A percentile compares a stretch with the other conserved stretches of the same genome.
These are phyloP conservation scores for Euphorbia schlechtendalii DNA, from an alignment of 441 rosid genomes.

Conservation along the genomic window DNA sequence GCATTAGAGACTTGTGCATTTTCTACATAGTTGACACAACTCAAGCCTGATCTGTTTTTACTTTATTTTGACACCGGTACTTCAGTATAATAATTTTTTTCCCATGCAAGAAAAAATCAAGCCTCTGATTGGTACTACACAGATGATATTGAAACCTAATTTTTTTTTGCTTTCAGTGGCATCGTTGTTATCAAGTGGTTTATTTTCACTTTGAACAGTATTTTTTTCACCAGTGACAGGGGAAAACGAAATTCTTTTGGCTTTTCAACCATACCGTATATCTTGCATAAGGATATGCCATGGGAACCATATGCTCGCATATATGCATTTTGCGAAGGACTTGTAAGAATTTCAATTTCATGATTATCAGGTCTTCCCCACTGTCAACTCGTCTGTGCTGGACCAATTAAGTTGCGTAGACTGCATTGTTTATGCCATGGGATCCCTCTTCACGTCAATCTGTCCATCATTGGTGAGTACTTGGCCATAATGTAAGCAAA, in stretches of 20 bases:
- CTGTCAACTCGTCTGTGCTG: constrained; percentile 62
- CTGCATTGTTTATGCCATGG: constrained; percentile 94
- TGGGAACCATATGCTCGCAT: not conserved
- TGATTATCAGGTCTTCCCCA: constrained; percentile 66
- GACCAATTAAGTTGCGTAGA: constrained; percentile 74
- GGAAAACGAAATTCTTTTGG: not conserved
- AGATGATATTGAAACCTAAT: not conserved
- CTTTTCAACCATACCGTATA: not conserved
- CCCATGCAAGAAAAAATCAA: not conserved
- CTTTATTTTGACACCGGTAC: not conserved
- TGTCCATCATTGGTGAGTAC: constrained; percentile 81
- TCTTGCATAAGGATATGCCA: not conserved
- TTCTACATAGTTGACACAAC: not conserved
- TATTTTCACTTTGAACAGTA: not conserved
- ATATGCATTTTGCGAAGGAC: constrained; percentile 10
- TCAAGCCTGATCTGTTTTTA: not conserved
- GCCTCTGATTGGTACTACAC: not conserved
- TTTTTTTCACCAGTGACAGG: not conserved
- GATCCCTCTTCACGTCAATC: constrained; percentile 85
- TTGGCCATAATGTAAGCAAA: constrained; percentile 10
- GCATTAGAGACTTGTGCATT: not conserved
- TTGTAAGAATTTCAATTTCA: constrained; percentile 6
- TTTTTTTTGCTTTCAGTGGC: not conserved
- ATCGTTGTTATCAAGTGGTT: not conserved
- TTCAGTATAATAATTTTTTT: not conserved